These are phyloP conservation scores for Penicillium capsulatum DNA, from an alignment of 2,329 filamentous ascomycete species.

Conservation along the genomic window DNA sequence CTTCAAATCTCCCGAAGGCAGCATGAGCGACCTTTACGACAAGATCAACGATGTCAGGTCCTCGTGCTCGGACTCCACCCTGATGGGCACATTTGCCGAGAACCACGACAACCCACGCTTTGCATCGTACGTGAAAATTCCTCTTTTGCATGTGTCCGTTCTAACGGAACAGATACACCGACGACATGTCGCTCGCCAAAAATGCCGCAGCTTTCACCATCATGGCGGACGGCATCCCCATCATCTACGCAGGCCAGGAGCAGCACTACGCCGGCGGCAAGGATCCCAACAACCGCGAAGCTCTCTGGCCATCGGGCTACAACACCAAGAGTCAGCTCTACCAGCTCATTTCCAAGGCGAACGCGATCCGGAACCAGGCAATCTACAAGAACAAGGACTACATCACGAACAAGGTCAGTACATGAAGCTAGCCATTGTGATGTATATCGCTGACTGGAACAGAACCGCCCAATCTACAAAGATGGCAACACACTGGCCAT, in stretches of 20 bases:
- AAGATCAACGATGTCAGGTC: slow-evolving; percentile 18
- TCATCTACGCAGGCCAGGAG: slow-evolving; percentile 64
- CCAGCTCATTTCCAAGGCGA: slow-evolving; percentile 45
- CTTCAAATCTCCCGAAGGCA: slow-evolving; percentile 32
- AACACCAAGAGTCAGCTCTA: slow-evolving; percentile 49
- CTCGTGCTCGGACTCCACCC: slow-evolving; percentile 36
- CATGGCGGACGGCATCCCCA: slow-evolving; percentile 57
- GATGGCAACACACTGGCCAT: slow-evolving; percentile 44
- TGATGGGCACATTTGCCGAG: slow-evolving; percentile 52
- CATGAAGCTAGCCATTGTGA: neutral
- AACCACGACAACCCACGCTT: slow-evolving; percentile 59
- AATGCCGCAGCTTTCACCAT: slow-evolving; percentile 61
- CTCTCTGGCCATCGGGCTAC: slow-evolving; percentile 54
- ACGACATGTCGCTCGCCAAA: slow-evolving; percentile 45
- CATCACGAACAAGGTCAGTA: slow-evolving; percentile 34
- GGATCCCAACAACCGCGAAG: slow-evolving; percentile 51
- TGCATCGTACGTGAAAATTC: slow-evolving; percentile 46
- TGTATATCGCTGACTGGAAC: neutral
- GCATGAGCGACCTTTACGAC: slow-evolving; percentile 15
- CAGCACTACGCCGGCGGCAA: slow-evolving; percentile 53
- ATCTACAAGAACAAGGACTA: slow-evolving; percentile 38
- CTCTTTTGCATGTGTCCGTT: neutral
- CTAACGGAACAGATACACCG: slow-evolving; percentile 2
- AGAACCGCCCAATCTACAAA: slow-evolving; percentile 42
- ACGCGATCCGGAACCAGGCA: slow-evolving; percentile 48